These are phyloP conservation scores for Pulicaria dysenterica DNA, from an alignment of 129 eudicot genomes.

Conservation along the genomic window DNA sequence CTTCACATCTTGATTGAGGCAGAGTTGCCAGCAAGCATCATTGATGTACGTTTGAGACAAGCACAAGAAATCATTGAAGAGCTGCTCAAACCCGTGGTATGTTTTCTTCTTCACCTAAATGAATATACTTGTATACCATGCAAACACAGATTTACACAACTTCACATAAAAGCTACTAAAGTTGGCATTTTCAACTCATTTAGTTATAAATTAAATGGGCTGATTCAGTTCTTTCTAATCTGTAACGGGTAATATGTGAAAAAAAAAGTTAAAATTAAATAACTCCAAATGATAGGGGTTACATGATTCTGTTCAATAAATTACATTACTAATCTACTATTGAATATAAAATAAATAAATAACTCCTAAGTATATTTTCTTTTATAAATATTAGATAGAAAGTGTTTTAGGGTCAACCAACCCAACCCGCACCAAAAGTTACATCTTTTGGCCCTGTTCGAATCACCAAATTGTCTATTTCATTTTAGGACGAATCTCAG, in stretches of 20 bases:
- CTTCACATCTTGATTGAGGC: slow-evolving; percentile 79
- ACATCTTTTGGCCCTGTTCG: background rate
- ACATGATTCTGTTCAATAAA: background rate
- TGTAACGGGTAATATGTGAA: background rate
- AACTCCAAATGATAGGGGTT: background rate
- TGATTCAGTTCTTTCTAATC: background rate
- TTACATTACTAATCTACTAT: too few species aligned
- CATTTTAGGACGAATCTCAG: slow-evolving; percentile 73
- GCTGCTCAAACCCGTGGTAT: slow-evolving; percentile 81
- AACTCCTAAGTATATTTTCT: too few species aligned
- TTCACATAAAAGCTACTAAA: background rate
- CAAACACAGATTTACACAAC: background rate
- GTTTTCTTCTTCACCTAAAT: slow-evolving; percentile 13
- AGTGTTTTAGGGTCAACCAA: background rate
- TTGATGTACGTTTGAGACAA: slow-evolving; percentile 67
- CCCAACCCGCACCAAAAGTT: background rate
- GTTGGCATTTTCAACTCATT: background rate
- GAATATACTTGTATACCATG: background rate
- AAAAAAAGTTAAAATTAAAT: background rate
- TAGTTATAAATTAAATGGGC: background rate
- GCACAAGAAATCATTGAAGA: slow-evolving; percentile 78
- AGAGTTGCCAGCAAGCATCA: slow-evolving; percentile 59
- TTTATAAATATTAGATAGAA: background rate
- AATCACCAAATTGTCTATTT: background rate
- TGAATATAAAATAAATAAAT: too few species aligned